Evolutionary conservation across 768 basidiomycete species (phyloP).

Genomic region (Russula brevipes): DNA sequence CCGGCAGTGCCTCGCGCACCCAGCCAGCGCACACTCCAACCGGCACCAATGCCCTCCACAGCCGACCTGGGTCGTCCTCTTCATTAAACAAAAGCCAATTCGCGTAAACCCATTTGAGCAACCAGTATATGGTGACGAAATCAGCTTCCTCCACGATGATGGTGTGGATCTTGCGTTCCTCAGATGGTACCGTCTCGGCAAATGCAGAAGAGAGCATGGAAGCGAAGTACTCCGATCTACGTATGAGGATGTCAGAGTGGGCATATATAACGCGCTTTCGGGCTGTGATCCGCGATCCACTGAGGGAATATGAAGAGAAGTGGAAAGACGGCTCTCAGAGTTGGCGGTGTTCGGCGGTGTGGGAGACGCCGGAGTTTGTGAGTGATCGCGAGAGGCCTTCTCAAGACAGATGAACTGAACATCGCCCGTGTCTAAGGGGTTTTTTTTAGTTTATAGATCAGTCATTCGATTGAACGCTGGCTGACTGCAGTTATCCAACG

Average conservation of each 20-base stretch:
- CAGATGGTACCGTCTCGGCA: slow-evolving; percentile 46
- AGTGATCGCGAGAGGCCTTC: slow-evolving; percentile 34
- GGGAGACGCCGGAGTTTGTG: slow-evolving; percentile 29
- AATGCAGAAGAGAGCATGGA: slow-evolving; percentile 71
- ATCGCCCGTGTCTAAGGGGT: slow-evolving; percentile 59
- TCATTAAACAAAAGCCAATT: slow-evolving; percentile 70
- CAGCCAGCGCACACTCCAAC: slow-evolving; percentile 59
- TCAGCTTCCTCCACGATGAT: slow-evolving; percentile 75
- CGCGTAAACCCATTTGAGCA: slow-evolving; percentile 70
- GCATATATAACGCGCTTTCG: slow-evolving; percentile 74
- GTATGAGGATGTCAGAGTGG: slow-evolving; percentile 68
- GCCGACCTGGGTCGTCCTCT: slow-evolving; percentile 62
- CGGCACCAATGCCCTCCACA: slow-evolving; percentile 61
- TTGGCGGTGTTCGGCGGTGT: slow-evolving; percentile 31
- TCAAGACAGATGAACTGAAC: slow-evolving; percentile 73
- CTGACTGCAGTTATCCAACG: slow-evolving; percentile 67
- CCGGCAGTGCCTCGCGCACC: slow-evolving; percentile 37
- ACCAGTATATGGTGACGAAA: slow-evolving; percentile 74
- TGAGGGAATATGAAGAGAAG: slow-evolving; percentile 40
- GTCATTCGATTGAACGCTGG: not conserved
- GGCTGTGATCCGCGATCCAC: slow-evolving; percentile 45
- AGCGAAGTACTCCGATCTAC: slow-evolving; percentile 73
- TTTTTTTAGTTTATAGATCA: not conserved
- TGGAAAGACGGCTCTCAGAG: slow-evolving; percentile 36
- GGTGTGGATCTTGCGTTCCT: slow-evolving; percentile 55